Evolutionary conservation across 2,329 filamentous ascomycete genomes (phyloP).

Genomic region (Acrodontium crateriforme): DNA sequence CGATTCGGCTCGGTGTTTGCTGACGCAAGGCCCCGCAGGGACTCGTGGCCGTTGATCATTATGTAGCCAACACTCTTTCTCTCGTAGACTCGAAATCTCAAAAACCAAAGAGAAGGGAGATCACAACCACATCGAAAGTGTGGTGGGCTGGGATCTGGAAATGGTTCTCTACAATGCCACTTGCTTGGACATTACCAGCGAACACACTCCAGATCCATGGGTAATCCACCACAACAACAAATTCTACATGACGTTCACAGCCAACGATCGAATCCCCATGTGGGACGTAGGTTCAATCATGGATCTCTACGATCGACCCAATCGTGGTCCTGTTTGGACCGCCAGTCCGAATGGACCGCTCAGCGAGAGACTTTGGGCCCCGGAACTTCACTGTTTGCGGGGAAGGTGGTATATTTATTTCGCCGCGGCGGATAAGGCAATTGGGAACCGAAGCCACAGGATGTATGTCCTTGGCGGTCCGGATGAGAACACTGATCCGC

Average conservation of each 20-base stretch:
- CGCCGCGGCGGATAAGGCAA: constrained; percentile 26
- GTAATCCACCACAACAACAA: constrained; percentile 28
- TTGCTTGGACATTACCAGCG: constrained; percentile 29
- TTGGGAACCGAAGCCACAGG: constrained; percentile 32
- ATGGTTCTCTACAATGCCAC: constrained; percentile 19
- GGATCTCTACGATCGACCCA: constrained; percentile 24
- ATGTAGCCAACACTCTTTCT: too few species aligned
- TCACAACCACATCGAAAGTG: too few species aligned
- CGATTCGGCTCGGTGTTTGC: too few species aligned
- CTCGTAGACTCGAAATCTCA: too few species aligned
- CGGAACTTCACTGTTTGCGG: constrained; percentile 39
- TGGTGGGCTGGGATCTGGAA: too few species aligned
- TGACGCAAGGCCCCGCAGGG: too few species aligned
- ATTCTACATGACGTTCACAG: constrained; percentile 35
- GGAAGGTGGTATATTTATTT: constrained; percentile 43
- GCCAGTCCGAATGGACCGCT: constrained; percentile 9
- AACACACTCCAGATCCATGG: constrained; percentile 31
- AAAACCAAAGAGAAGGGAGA: too few species aligned
- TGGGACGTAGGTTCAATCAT: constrained; percentile 29
- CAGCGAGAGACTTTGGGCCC: constrained; percentile 35
- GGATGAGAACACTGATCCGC: constrained; percentile 15
- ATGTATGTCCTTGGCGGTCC: constrained; percentile 35
- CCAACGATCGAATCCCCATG: constrained; percentile 30
- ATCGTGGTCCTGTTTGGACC: constrained; percentile 28
- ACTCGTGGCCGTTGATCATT: too few species aligned